A percentile compares a stretch with the other conserved stretches of the same genome.
Evolutionary conservation across 2,329 filamentous ascomycete genomes (phyloP).

Genomic region (Scleromitrula shiraiana): DNA sequence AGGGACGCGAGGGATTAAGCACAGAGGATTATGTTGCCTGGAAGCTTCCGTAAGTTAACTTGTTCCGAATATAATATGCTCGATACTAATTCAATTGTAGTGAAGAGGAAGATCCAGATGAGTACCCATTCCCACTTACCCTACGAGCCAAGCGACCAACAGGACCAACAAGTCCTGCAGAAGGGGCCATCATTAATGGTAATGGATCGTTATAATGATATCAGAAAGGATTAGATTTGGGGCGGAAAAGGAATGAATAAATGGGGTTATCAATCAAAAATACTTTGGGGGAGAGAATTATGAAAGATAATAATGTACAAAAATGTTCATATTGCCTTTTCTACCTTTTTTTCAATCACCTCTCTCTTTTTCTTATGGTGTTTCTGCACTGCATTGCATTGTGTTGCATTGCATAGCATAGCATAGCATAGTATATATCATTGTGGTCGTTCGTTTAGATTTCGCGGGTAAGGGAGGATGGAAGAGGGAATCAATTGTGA

Average conservation of each 20-base stretch:
- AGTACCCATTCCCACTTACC: conserved; percentile 64
- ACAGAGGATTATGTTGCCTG: conserved; percentile 98
- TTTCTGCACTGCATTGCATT: no score
- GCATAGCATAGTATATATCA: no score
- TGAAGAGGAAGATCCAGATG: conserved; percentile 86
- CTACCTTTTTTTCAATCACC: conserved; percentile 1
- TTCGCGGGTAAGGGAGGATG: no score
- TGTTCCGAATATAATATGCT: conserved; percentile 5
- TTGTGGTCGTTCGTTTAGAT: no score
- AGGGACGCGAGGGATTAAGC: conserved; percentile 83
- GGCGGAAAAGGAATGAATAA: not conserved
- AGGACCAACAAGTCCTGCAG: conserved; percentile 26
- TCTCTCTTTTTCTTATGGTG: no score
- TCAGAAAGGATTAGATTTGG: not conserved
- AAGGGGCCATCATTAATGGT: conserved; percentile 24
- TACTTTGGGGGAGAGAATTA: not conserved
- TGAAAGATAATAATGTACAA: conserved; percentile 16
- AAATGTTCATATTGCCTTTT: conserved; percentile 12
- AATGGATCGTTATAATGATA: conserved; percentile 11
- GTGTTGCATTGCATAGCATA: no score
- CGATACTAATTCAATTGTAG: conserved; percentile 51
- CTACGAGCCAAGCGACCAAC: conserved; percentile 40
- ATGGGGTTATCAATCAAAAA: not conserved
- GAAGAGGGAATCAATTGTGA: no score
- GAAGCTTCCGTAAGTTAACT: conserved; percentile 82